Evolutionary conservation across 495 filamentous ascomycete genomes (phyloP).

Genomic region (Xylaria bambusicola): DNA sequence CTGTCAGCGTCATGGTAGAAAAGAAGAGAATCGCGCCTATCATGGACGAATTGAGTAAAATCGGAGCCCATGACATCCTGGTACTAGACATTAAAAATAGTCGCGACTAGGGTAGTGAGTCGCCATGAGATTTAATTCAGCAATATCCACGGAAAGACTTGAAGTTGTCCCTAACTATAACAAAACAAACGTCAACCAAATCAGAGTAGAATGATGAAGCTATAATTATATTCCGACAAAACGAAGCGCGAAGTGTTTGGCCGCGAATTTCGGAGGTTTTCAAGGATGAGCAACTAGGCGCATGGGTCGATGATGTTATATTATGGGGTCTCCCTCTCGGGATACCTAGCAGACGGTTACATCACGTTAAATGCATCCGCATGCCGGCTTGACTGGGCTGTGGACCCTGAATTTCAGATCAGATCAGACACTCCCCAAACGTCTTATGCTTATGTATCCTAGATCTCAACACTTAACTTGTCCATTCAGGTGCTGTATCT

Average conservation of each 20-base stretch:
- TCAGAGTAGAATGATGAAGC: no score
- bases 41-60: slow-evolving; percentile 83
- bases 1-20: slow-evolving; percentile 90
- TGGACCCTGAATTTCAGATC: no score
- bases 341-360: neutral
- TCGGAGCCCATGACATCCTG: slow-evolving; percentile 86
- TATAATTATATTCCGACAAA: no score
- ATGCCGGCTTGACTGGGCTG: no score
- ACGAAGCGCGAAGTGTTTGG: no score
- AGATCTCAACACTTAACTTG: no score
- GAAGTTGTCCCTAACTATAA: neutral
- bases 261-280: no score
- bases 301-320: slow-evolving; percentile 12
- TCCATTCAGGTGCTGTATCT: no score
- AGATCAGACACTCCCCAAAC: no score
- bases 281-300: no score
- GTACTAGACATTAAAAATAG: slow-evolving; percentile 88
- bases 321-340: neutral
- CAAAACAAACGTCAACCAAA: neutral
- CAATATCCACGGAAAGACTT: neutral
- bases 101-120: slow-evolving; percentile 37
- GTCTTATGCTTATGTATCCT: no score
- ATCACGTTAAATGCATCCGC: no score
- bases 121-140: neutral
- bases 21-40: slow-evolving; percentile 83